These are phyloP conservation scores for Penicillium sp. DNA, from an alignment of 2,329 filamentous ascomycete species.

Conservation along the genomic window DNA sequence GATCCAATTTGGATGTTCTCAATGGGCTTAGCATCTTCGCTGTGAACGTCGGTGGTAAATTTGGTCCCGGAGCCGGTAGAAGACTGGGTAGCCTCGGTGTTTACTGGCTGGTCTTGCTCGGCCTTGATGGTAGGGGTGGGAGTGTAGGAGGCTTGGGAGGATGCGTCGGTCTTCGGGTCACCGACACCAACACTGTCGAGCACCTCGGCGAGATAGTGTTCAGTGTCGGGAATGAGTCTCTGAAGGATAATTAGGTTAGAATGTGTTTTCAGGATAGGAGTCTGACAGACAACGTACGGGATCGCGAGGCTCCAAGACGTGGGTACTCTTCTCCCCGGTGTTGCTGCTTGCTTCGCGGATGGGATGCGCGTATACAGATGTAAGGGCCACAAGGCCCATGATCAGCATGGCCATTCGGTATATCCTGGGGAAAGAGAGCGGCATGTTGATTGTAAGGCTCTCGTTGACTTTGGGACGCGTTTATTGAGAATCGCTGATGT, in stretches of 20 bases:
- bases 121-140: conserved; percentile 12
- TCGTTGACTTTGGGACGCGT: not conserved
- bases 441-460: conserved; percentile 12
- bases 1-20: conserved; percentile 22
- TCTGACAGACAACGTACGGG: conserved; percentile 15
- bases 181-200: conserved; percentile 23
- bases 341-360: conserved; percentile 9
- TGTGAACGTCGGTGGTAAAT: conserved; percentile 18
- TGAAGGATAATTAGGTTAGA: conserved; percentile 8
- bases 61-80: not conserved
- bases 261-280: not conserved
- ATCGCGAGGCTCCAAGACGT: conserved; percentile 18
- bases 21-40: conserved; percentile 8
- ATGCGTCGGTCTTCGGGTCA: not conserved
- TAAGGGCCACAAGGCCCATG: conserved; percentile 10
- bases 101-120: not conserved
- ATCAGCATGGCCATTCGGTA: conserved; percentile 6
- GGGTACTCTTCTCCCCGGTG: not conserved
- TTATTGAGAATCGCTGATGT: not conserved
- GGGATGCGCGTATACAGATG: conserved; percentile 19
- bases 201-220: conserved; percentile 19
- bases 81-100: conserved; percentile 10
- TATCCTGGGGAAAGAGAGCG: not conserved
- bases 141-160: conserved; percentile 5
- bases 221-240: conserved; percentile 29